Base-by-base conservation (phyloP, 768 basidiomycete species). In the Galerina marginata region DNA sequence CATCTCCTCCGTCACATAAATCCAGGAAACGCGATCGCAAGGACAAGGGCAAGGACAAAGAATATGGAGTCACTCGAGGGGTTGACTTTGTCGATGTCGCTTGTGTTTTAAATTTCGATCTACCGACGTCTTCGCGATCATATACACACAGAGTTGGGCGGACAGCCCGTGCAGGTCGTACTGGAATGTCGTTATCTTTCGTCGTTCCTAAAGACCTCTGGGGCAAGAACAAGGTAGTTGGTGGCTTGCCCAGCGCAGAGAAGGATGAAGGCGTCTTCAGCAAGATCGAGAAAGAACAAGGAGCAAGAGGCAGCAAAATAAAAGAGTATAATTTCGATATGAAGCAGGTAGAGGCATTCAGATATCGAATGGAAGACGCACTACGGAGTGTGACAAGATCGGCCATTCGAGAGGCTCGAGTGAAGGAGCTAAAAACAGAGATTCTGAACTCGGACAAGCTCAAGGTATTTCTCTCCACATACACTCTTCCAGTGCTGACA, bases 331-430 rank as follows among this genome's bases (percentile, higher is more conserved):
- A 88, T 39, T 98, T 98, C 68, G 95, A 97, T 61, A 91, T 91
- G 89, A 92, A 88, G 71, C 91, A 97, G 79, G 94, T 99, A 16
- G 96, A 99, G 67, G 95, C 93, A 20, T 99, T 99, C 78, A 80
- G 96, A 69, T 99, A 99, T 77, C 84, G 97, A 49, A 98, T 98
- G 96, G 93, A 96, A 70, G 97, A 99, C 70, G 97, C 94, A 1
- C 71, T 99, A 67, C 82, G 93, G 64, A 85, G 89, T 47, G 95
- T 97, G 9, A 99, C 97, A 56, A 83, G 89, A 65, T 89, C 86
- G 58, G 87, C 90, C 6, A 87, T 99, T 62, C 85, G 89, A 65
- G 96, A 99, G 74, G 97, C 97, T 2, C 80, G 95, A 66, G 81
- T 97, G 47, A 96, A 96, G 74, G 96, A 99, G 74, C 77, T 99